Evolutionary conservation across 1,284 basidiomycete species (phyloP).

Genomic region (Cryptococcus wingfieldii): DNA sequence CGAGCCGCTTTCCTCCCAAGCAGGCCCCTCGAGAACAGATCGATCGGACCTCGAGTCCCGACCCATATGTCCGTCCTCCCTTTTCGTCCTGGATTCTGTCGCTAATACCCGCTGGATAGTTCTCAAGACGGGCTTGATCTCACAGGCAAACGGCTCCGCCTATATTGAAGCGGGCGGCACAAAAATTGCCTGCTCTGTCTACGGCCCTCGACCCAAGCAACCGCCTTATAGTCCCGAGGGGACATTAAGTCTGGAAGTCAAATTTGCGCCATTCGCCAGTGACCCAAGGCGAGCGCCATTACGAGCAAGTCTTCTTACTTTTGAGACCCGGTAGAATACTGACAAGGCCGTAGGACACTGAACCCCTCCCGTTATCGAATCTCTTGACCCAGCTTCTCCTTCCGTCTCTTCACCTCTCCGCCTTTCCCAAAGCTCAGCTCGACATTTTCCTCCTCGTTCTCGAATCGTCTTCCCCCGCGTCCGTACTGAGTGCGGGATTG

Average conservation of each 20-base stretch:
- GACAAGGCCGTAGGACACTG: slow-evolving; percentile 70
- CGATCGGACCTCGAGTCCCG: slow-evolving; percentile 63
- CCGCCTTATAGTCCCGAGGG: slow-evolving; percentile 76
- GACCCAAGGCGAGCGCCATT: slow-evolving; percentile 71
- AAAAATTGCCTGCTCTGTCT: slow-evolving; percentile 95
- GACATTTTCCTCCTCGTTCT: slow-evolving; percentile 88
- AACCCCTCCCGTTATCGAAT: slow-evolving; percentile 76
- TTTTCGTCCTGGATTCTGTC: neutral
- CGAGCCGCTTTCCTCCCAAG: slow-evolving; percentile 44
- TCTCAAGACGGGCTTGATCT: slow-evolving; percentile 81
- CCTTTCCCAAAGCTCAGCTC: slow-evolving; percentile 88
- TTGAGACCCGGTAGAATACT: neutral
- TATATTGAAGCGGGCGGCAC: slow-evolving; percentile 84
- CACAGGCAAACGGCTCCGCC: slow-evolving; percentile 88
- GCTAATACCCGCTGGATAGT: slow-evolving; percentile 54
- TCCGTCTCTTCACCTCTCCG: slow-evolving; percentile 79
- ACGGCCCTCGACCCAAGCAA: slow-evolving; percentile 73
- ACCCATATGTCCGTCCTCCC: slow-evolving; percentile 46
- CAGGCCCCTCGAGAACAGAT: slow-evolving; percentile 49
- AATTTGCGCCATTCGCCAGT: slow-evolving; percentile 91
- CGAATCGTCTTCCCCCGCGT: slow-evolving; percentile 81
- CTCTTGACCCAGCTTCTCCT: slow-evolving; percentile 81
- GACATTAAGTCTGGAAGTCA: slow-evolving; percentile 87
- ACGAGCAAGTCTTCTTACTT: slow-evolving; percentile 58
- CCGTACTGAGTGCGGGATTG: slow-evolving; percentile 74